Percentiles rank a stretch among this genome's conserved stretches.
Conservation (phyloP, 257 asterid species). For the Cinchona pubescens region DNA sequence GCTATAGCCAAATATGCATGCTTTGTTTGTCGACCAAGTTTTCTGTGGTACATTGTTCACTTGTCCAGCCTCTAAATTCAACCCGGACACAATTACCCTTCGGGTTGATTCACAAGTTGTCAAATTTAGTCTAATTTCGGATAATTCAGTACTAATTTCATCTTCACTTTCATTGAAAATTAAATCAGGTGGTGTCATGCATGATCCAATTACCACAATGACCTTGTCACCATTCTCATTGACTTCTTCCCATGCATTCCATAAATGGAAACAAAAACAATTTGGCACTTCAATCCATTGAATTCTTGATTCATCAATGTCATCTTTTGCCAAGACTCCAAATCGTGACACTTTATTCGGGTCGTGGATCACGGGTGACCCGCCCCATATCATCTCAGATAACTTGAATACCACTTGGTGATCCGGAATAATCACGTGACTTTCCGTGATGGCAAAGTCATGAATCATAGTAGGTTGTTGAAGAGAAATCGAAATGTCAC, state of each 20-base stretch:
- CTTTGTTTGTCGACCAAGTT: slow-evolving; percentile 34
- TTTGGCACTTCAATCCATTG: slow-evolving; percentile 52
- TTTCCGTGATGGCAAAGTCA: slow-evolving; percentile 53
- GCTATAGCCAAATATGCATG: slow-evolving; percentile 56
- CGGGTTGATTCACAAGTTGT: slow-evolving; percentile 33
- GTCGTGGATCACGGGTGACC: slow-evolving; percentile 48
- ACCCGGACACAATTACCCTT: slow-evolving; percentile 33
- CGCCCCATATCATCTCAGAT: slow-evolving; percentile 44
- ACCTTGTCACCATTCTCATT: slow-evolving; percentile 23
- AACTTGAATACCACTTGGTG: slow-evolving; percentile 56
- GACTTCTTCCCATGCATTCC: slow-evolving; percentile 70
- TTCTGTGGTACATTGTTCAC: slow-evolving; percentile 41
- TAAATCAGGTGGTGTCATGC: slow-evolving; percentile 46
- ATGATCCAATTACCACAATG: slow-evolving; percentile 41
- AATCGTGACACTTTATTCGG: slow-evolving; percentile 40
- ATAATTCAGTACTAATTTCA: slow-evolving; percentile 23
- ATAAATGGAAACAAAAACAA: slow-evolving; percentile 53
- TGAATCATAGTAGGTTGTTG: slow-evolving; percentile 52
- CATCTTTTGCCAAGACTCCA: slow-evolving; percentile 39
- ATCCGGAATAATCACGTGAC: slow-evolving; percentile 63
- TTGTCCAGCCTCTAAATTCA: slow-evolving; percentile 54
- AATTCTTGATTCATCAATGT: slow-evolving; percentile 31
- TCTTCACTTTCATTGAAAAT: slow-evolving; percentile 27
- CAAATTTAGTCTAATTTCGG: slow-evolving; percentile 41
- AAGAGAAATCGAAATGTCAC: slow-evolving; percentile 45